phyloP scores from a whole-genome alignment of 352 stramenopile genomes.

The Pythium oligandrum region DNA sequence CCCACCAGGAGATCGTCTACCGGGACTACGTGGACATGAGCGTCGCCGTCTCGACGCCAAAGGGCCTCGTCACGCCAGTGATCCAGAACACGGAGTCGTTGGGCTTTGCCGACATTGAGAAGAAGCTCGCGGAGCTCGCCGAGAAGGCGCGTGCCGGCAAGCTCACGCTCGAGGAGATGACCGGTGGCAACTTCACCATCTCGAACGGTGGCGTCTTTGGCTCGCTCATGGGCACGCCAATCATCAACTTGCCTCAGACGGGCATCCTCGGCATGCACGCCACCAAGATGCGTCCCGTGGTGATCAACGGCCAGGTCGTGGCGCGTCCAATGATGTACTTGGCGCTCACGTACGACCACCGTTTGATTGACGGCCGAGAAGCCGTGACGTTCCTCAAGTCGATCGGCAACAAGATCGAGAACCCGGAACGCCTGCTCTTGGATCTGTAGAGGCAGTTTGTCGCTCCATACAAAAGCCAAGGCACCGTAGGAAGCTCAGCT shows the following conservation, averaged over 20 bases:
- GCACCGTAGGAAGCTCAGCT: no score
- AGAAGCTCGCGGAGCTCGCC: conserved; percentile 93
- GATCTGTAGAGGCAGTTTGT: conserved; percentile 76
- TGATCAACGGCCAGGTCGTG: conserved; percentile 93
- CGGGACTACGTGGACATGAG: conserved; percentile 98
- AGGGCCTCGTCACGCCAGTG: conserved; percentile 97
- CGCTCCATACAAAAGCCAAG: no score
- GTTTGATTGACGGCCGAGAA: conserved; percentile 97
- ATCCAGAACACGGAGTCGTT: conserved; percentile 97
- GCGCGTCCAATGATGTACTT: conserved; percentile 99
- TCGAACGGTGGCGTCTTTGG: conserved; percentile 98
- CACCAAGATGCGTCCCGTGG: conserved; percentile 97
- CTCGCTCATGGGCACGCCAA: conserved; percentile 98
- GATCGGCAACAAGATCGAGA: conserved; percentile 97
- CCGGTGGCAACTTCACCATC: conserved; percentile 98
- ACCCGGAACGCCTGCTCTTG: conserved; percentile 94
- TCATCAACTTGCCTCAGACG: conserved; percentile 99
- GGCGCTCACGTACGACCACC: conserved; percentile 99
- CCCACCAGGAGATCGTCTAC: conserved; percentile 98
- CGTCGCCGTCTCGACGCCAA: conserved; percentile 96
- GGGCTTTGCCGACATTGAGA: conserved; percentile 98
- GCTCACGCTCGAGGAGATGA: conserved; percentile 91
- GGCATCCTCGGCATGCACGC: conserved; percentile 99
- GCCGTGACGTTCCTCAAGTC: conserved; percentile 98
- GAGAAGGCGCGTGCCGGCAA: conserved; percentile 66